phyloP scores from a whole-genome alignment of 257 asterid species.

The Perilla frutescens region DNA sequence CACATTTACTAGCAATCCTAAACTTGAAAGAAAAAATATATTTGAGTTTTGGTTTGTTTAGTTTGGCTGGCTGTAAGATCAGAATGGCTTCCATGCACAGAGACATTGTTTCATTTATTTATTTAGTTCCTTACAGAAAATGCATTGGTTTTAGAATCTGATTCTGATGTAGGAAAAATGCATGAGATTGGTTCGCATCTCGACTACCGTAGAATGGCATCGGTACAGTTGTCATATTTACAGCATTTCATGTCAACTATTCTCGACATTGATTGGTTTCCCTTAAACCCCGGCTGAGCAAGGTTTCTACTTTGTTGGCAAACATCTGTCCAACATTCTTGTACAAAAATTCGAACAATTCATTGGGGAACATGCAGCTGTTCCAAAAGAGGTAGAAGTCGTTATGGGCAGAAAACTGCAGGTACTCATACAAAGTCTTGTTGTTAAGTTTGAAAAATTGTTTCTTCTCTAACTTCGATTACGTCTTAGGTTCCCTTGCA shows the following conservation, averaged over 20 bases:
- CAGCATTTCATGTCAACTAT: too few relatives aligned
- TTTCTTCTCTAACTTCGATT: too few relatives aligned
- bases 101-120: too few relatives aligned
- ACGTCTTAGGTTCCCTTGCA: slow-evolving; percentile 71
- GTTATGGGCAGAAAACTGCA: slow-evolving; percentile 92
- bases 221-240: slow-evolving; percentile 49
- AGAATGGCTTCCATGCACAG: too few relatives aligned
- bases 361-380: slow-evolving; percentile 58
- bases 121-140: too few relatives aligned
- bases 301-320: slow-evolving; percentile 77
- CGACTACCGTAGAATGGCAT: slow-evolving; percentile 87
- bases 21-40: too few relatives aligned
- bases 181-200: slow-evolving; percentile 86
- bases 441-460: too few relatives aligned
- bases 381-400: slow-evolving; percentile 83
- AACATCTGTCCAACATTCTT: slow-evolving; percentile 58
- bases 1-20: too few relatives aligned
- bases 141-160: background rate
- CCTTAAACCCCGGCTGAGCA: slow-evolving; percentile 64
- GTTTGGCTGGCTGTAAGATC: background rate
- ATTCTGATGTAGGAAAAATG: slow-evolving; percentile 81
- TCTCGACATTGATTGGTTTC: slow-evolving; percentile 19
- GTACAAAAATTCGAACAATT: slow-evolving; percentile 69
- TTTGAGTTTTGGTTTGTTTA: too few relatives aligned
- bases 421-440: slow-evolving; percentile 41